Evolutionary conservation across 2,329 filamentous ascomycete species (phyloP), one percentile per base, ranked within the genome.

Genomic region (Lecanicillium sp.): DNA sequence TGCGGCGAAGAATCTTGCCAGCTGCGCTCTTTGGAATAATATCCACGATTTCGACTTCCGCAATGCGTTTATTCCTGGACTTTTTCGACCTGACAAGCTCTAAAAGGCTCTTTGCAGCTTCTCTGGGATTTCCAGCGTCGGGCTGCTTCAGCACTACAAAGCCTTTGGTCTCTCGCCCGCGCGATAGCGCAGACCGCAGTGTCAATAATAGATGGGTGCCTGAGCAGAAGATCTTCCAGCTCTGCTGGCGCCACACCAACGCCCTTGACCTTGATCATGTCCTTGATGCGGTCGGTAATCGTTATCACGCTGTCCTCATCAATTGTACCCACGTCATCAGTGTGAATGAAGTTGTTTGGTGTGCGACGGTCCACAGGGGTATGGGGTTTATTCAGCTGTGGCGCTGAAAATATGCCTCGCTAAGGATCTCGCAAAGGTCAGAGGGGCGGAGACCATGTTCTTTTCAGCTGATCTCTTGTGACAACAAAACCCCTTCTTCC

Each of bases 201-300:
- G 49, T 81, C 77, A 29, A 72, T 71, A 0, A 82, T 69, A 13
- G 62, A 64, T 0, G 58, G 50, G 44, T 81, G 74, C 0, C 75
- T 70, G 1, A 81, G 64, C 13, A 82, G 55, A 3, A 75, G 50
- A 46, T 80, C 75, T 49, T 83, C 78, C 0, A 83, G 61, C 50
- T 82, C 79, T 0, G 77, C 77, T 0, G 79, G 78, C 6, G 77
- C 73, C 7, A 80, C 73, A 5, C 68, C 71, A 27, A 79, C 71
- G 0, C 78, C 78, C 45, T 81, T 80, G 9, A 81, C 77, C 52
- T 82, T 82, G 56, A 81, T 78, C 65, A 81, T 72, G 55, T 82
- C 78, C 59, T 83, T 84, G 53, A 82, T 74, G 0, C 77, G 66
- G 49, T 82, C 77, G 1, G 67, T 65, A 40, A 79, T 77, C 19